Evolutionary conservation across 1,284 basidiomycete genomes (phyloP), one percentile per base, ranked within the genome.

Genomic region (Cryptococcus sp.): DNA sequence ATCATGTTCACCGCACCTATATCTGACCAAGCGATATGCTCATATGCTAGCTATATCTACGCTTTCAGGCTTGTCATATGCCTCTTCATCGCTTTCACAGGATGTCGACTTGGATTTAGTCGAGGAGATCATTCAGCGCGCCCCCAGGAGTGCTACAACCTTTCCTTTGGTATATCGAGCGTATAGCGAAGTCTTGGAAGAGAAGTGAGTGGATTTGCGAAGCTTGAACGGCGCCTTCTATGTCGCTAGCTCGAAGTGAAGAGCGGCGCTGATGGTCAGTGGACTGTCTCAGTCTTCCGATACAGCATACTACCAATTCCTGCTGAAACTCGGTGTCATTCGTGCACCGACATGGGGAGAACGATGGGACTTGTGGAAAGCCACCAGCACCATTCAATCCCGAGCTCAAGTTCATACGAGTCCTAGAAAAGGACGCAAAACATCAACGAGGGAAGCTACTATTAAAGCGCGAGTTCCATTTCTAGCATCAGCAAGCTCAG

Each of bases 321-420:
- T 75, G 11, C 61, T 75, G 31, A 72, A 73, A 55, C 59, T 75
- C 4, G 70, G 71, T n/a, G 62, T 70, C 44, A 64, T 73, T 14
- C 62, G 67, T 23, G 73, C 70, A 0, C 43, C 57, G n/a, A 70
- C 68, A 25, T 75, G 72, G 72, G 72, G 69, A 3, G 68, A 71
- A 49, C 61, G 66, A 52, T 75, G 73, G 73, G 64, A 68, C 22
- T 52, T 69, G 11, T 75, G 67, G 70, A 56, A 62, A 53, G 51
- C 55, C n/a, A 60, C 57, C 16, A 31, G 45, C 4, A 19, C 34
- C 41, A 50, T 46, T 5, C 21, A 11, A 4, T 22, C 21, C 21
- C 19, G 23, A 3, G 7, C 41, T 14, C 39, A 3, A 31, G 45
- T 39, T 43, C 46, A 31, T 39, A 43, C 41, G 18, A 24, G 41